Evolutionary conservation across 2,329 filamentous ascomycete species (phyloP).

Genomic region (Pestalotiopsis sp.): DNA sequence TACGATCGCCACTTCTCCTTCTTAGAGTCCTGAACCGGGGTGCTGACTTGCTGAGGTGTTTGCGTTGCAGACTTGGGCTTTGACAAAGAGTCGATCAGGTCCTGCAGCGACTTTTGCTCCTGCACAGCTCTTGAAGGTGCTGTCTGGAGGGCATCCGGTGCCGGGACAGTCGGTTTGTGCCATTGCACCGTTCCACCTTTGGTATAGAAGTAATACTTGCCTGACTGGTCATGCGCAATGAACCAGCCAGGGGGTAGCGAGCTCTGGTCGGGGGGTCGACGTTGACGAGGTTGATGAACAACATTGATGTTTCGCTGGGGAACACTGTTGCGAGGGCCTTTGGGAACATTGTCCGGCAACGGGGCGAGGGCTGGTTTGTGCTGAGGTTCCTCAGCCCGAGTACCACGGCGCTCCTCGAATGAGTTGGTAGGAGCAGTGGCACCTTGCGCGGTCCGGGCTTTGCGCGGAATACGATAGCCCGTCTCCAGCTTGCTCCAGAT

Average conservation of each 20-base stretch:
- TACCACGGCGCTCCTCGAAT: constrained; percentile 67
- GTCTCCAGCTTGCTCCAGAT: constrained; percentile 90
- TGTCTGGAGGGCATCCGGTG: constrained; percentile 63
- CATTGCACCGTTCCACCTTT: constrained; percentile 78
- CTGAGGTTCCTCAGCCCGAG: constrained; percentile 45
- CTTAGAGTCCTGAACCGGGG: constrained; percentile 59
- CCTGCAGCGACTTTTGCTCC: constrained; percentile 76
- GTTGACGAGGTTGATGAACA: constrained; percentile 54
- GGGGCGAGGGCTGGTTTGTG: constrained; percentile 40
- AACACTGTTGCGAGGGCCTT: constrained; percentile 62
- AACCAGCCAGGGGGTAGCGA: constrained; percentile 84
- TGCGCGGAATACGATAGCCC: constrained; percentile 89
- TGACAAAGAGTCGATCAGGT: constrained; percentile 83
- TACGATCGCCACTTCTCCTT: constrained; percentile 73
- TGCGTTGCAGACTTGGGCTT: constrained; percentile 62
- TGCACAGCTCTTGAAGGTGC: constrained; percentile 64
- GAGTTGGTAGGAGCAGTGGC: constrained; percentile 51
- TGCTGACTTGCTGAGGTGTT: constrained; percentile 64
- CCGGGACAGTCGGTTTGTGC: constrained; percentile 73
- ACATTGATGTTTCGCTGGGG: constrained; percentile 56
- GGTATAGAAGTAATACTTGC: constrained; percentile 85
- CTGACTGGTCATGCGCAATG: constrained; percentile 69
- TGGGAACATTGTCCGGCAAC: constrained; percentile 54
- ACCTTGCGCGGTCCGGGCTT: constrained; percentile 70
- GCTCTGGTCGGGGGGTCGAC: constrained; percentile 52